A percentile compares a stretch with the other conserved stretches of the same genome.
phyloP scores from a whole-genome alignment of 108 stramenopile species.

The Pseudonitzschia pungens region DNA sequence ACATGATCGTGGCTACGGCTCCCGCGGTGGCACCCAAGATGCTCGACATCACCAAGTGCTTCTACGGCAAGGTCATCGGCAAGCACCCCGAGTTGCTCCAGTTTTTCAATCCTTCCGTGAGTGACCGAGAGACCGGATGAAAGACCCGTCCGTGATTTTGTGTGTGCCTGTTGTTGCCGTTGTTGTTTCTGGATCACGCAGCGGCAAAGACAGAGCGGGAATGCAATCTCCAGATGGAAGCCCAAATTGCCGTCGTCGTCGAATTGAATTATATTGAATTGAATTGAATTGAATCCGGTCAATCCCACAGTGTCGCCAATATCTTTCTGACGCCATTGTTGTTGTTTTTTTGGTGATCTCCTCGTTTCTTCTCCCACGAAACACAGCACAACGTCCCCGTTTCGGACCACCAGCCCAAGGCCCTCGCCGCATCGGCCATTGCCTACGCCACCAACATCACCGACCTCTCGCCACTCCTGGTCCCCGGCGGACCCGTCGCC shows the following conservation, averaged over 20 bases:
- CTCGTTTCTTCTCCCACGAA: background rate
- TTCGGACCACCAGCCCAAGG: slow-evolving; percentile 8
- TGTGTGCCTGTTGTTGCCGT: background rate
- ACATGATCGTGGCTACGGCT: slow-evolving; percentile 21
- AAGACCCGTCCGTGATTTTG: background rate
- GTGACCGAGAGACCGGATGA: background rate
- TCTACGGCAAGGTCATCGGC: slow-evolving; percentile 12
- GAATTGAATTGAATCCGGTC: background rate
- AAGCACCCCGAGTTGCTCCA: slow-evolving; percentile 15
- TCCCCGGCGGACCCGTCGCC: background rate
- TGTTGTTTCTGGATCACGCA: background rate
- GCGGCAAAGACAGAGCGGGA: too few species aligned
- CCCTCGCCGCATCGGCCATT: background rate
- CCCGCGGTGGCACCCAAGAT: slow-evolving; percentile 18
- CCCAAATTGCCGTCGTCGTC: too few species aligned
- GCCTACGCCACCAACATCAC: slow-evolving; percentile 8
- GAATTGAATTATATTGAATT: too few species aligned
- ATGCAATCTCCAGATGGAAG: too few species aligned
- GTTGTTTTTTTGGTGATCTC: too few species aligned
- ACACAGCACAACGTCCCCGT: slow-evolving; percentile 10
- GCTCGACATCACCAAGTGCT: slow-evolving; percentile 23
- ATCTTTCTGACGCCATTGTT: too few species aligned
- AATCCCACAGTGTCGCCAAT: too few species aligned
- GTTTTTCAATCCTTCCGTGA: slow-evolving; percentile 8
- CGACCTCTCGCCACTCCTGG: slow-evolving; percentile 9